Conservation (phyloP, 1,139 yeast genomes). For the Candida sp. region DNA sequence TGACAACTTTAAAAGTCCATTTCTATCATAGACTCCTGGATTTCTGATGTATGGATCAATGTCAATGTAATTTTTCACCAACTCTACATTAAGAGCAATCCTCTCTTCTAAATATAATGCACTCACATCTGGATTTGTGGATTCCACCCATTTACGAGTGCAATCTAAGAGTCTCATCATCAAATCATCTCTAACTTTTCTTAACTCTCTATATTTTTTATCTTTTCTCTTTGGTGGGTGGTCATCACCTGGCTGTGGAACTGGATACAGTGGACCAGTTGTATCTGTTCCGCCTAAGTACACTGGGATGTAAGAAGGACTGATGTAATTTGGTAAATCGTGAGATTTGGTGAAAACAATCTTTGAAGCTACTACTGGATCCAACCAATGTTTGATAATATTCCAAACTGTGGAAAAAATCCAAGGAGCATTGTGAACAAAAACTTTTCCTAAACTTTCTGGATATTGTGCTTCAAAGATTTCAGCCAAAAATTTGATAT, state of each 20-base stretch:
- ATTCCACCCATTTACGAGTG: slow-evolving; percentile 67
- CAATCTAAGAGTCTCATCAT: slow-evolving; percentile 48
- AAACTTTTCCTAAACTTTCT: slow-evolving; percentile 70
- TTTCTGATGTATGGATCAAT: slow-evolving; percentile 75
- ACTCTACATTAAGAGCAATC: slow-evolving; percentile 42
- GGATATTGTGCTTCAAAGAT: slow-evolving; percentile 89
- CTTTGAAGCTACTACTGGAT: slow-evolving; percentile 84
- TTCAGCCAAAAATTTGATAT: slow-evolving; percentile 73
- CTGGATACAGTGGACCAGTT: slow-evolving; percentile 50
- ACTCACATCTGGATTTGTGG: slow-evolving; percentile 41
- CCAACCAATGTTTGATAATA: slow-evolving; percentile 80
- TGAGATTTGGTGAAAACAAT: slow-evolving; percentile 67
- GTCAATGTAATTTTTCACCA: slow-evolving; percentile 54
- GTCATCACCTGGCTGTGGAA: slow-evolving; percentile 36
- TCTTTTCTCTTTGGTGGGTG: slow-evolving; percentile 34
- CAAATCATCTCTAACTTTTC: slow-evolving; percentile 44
- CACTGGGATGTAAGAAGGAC: slow-evolving; percentile 50
- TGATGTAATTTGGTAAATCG: slow-evolving; percentile 59
- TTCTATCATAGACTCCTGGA: slow-evolving; percentile 64
- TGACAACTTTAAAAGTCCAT: slow-evolving; percentile 6
- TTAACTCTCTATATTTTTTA: slow-evolving; percentile 21
- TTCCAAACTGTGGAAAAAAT: slow-evolving; percentile 85
- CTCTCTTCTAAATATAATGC: slow-evolving; percentile 43
- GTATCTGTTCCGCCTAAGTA: slow-evolving; percentile 66
- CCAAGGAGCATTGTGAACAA: slow-evolving; percentile 91